A percentile compares a stretch with the other conserved stretches of the same genome.
Evolutionary conservation across 1,284 basidiomycete species (phyloP).

Genomic region (Cryptococcus sp.): DNA sequence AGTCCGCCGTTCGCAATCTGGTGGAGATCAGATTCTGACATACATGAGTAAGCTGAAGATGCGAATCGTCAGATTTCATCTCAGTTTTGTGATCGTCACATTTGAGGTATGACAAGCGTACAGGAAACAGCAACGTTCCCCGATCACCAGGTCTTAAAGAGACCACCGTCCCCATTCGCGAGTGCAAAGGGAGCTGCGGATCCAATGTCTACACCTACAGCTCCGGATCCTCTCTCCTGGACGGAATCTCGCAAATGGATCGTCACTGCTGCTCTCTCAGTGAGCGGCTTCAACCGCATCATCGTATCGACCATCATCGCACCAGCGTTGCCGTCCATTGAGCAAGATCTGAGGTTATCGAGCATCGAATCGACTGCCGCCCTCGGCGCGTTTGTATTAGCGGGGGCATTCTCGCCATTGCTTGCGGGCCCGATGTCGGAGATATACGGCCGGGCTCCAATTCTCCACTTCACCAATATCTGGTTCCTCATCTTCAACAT

Average conservation of each 20-base stretch:
- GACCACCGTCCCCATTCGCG: too few species aligned
- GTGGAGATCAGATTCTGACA: too few species aligned
- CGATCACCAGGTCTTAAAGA: too few species aligned
- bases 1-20: too few species aligned
- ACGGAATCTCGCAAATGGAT: slow-evolving; percentile 10
- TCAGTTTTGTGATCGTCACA: too few species aligned
- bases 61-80: too few species aligned
- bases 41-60: too few species aligned
- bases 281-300: slow-evolving; percentile 10
- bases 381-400: slow-evolving; percentile 6
- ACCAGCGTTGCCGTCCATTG: slow-evolving; percentile 4
- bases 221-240: slow-evolving; percentile 56
- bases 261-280: slow-evolving; percentile 8
- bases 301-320: slow-evolving; percentile 11
- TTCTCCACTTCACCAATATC: slow-evolving; percentile 7
- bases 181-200: too few species aligned
- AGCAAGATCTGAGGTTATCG: neutral
- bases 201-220: too few species aligned
- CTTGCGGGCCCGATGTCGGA: slow-evolving; percentile 6
- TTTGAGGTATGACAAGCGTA: too few species aligned
- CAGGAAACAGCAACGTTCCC: too few species aligned
- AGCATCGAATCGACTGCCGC: neutral
- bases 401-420: slow-evolving; percentile 8
- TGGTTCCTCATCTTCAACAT: slow-evolving; percentile 11
- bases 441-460: slow-evolving; percentile 4